Base-by-base conservation (phyloP, 345 rosid genomes). In the Pugionium cornutum region DNA sequence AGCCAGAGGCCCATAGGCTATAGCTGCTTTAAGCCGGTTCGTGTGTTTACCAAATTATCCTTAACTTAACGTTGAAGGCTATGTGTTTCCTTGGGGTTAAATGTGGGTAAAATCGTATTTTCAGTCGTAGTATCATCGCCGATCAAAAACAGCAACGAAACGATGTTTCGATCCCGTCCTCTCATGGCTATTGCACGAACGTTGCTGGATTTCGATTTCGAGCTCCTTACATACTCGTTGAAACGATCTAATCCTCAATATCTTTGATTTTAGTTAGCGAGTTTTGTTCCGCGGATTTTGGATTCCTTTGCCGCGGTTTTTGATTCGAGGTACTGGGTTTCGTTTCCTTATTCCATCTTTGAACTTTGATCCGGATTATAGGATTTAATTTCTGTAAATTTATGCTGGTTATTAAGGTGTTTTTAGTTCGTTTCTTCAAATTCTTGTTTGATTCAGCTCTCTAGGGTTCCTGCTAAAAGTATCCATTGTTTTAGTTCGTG, bases 121-220 rank as follows among this genome's bases (percentile, higher is more conserved):
- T 61, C 34, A 4, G 8, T 30, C 35, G 66, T 70, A 81, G 74
- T 77, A 83, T 76, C 86, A 79, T 83, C 85, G 86, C 87, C 96
- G 96, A 91, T 84, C 91, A 86, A 78, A 84, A 83, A 26, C 64
- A 74, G 60, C 82, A 80, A 77, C 64, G 69, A 77, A 79, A 74
- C 64, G 76, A 66, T 59, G 44, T 53, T 32, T 64, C 35, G 70
- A 40, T 57, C 56, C 35, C 40, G 76, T 56, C 58, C 78, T 82
- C 58, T 81, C 79, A 68, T 35, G 18, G 18, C 18, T 18, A 18
- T 67, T 63, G 80, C 71, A 41, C 67, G 77, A 78, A 78, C 83
- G 77, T 52, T 61, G 82, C 74, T 81, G 58, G 55, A 69, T 77
- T 83, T 80, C 80, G 86, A 81, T 77, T 84, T 68, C 68, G 42